Evolutionary conservation across 2,329 filamentous ascomycete genomes (phyloP).

Genomic region (Neofusicoccum umdonicola): DNA sequence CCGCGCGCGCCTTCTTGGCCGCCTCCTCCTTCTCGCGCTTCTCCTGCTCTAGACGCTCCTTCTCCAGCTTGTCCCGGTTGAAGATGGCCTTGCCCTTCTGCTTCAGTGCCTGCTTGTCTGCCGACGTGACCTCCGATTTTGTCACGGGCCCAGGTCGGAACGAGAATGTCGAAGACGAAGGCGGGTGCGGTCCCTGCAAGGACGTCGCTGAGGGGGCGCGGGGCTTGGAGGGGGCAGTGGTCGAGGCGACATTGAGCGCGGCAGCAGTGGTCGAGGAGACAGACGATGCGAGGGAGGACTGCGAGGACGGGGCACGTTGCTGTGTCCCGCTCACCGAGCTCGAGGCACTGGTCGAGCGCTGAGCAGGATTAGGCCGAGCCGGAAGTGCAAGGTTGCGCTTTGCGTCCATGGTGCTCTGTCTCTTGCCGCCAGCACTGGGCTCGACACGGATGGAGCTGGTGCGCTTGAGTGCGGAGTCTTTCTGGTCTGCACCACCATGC

Average conservation of each 20-base stretch:
- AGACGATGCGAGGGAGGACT: not conserved
- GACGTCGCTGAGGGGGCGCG: conserved; percentile 11
- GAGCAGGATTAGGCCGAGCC: not conserved
- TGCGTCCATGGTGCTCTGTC: conserved; percentile 4
- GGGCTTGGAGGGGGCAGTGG: not conserved
- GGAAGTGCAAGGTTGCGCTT: conserved; percentile 9
- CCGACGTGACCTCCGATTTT: conserved; percentile 30
- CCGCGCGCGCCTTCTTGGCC: conserved; percentile 45
- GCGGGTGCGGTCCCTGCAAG: conserved; percentile 2
- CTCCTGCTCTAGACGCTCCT: conserved; percentile 40
- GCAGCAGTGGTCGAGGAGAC: conserved; percentile 2
- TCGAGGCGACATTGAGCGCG: conserved; percentile 14
- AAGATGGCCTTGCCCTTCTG: conserved; percentile 48
- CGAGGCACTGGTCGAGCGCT: not conserved
- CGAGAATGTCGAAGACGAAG: conserved; percentile 4
- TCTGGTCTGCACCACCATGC: not conserved
- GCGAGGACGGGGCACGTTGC: not conserved
- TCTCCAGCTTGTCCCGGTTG: conserved; percentile 43
- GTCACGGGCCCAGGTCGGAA: conserved; percentile 13
- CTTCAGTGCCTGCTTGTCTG: conserved; percentile 31
- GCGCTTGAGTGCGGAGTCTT: conserved; percentile 11
- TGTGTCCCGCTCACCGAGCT: not conserved
- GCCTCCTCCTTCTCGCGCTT: conserved; percentile 49
- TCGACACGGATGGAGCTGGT: not conserved
- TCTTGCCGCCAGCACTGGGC: not conserved